Evolutionary conservation across 352 stramenopile genomes (phyloP).

Genomic region (Pythium utonaiense): DNA sequence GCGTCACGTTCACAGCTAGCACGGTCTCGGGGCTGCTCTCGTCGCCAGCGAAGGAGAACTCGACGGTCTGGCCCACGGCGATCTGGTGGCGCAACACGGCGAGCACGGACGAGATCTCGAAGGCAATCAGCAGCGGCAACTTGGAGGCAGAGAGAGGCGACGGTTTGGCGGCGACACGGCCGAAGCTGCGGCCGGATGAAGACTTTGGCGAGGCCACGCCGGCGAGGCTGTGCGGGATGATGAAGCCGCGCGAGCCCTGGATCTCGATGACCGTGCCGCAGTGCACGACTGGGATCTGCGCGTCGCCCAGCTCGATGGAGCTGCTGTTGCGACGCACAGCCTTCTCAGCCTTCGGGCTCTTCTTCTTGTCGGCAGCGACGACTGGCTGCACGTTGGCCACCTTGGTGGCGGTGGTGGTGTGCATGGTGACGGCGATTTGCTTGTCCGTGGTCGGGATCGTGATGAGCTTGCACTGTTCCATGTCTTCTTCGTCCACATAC

Average conservation of each 20-base stretch:
- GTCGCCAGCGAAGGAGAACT: slow-evolving; percentile 52
- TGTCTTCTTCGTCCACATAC: slow-evolving; percentile 54
- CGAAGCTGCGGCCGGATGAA: slow-evolving; percentile 9
- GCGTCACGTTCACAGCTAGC: slow-evolving; percentile 54
- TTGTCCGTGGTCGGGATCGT: slow-evolving; percentile 33
- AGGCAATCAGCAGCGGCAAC: slow-evolving; percentile 68
- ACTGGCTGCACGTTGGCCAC: slow-evolving; percentile 29
- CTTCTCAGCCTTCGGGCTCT: slow-evolving; percentile 13
- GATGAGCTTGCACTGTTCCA: slow-evolving; percentile 55
- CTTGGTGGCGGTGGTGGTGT: slow-evolving; percentile 18
- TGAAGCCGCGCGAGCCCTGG: slow-evolving; percentile 65
- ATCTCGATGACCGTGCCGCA: slow-evolving; percentile 79
- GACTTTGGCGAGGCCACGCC: slow-evolving; percentile 8
- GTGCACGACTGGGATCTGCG: slow-evolving; percentile 65
- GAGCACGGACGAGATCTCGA: slow-evolving; percentile 51
- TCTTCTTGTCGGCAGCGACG: slow-evolving; percentile 21
- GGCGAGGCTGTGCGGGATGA: slow-evolving; percentile 70
- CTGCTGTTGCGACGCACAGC: slow-evolving; percentile 24
- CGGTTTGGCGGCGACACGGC: background rate
- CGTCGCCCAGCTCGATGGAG: slow-evolving; percentile 37
- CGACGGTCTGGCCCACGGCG: slow-evolving; percentile 59
- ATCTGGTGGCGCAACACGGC: slow-evolving; percentile 42
- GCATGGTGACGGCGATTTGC: slow-evolving; percentile 28
- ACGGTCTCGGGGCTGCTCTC: slow-evolving; percentile 25
- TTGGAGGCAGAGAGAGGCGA: slow-evolving; percentile 22